phyloP scores from a whole-genome alignment of 805 yeast genomes.

The Phaffomyces antillensis region DNA sequence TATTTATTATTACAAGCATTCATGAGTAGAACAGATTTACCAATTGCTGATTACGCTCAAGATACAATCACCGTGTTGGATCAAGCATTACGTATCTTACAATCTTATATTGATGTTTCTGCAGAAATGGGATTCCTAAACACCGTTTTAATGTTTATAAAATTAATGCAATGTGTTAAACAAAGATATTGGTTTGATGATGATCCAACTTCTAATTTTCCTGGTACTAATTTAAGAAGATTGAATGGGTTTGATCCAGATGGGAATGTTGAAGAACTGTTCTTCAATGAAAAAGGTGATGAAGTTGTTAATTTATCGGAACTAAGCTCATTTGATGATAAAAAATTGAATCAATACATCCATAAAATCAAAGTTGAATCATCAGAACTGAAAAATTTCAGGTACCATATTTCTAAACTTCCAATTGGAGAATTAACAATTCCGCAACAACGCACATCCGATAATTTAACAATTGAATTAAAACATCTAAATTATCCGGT shows the following conservation, averaged over 20 bases:
- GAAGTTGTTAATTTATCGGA: slow-evolving; percentile 8
- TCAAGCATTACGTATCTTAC: slow-evolving; percentile 88
- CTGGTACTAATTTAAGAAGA: slow-evolving; percentile 20
- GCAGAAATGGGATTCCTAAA: slow-evolving; percentile 71
- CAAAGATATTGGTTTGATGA: slow-evolving; percentile 86
- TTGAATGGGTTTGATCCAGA: slow-evolving; percentile 11
- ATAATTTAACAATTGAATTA: slow-evolving; percentile 36
- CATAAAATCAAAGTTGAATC: slow-evolving; percentile 33
- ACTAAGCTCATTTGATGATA: slow-evolving; percentile 28
- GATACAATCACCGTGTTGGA: slow-evolving; percentile 91
- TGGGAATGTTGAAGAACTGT: slow-evolving; percentile 14
- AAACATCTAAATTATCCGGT: slow-evolving; percentile 41
- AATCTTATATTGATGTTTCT: slow-evolving; percentile 85
- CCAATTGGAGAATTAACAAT: slow-evolving; percentile 51
- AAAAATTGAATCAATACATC: slow-evolving; percentile 26
- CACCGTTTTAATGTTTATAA: slow-evolving; percentile 55
- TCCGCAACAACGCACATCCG: slow-evolving; percentile 28
- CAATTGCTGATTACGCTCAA: slow-evolving; percentile 91
- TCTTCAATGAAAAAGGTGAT: neutral
- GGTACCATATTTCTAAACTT: slow-evolving; percentile 43
- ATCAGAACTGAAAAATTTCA: slow-evolving; percentile 41
- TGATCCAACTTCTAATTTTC: slow-evolving; percentile 43
- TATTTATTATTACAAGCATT: slow-evolving; percentile 84
- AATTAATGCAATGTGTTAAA: slow-evolving; percentile 78
- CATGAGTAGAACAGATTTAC: slow-evolving; percentile 78